Base-by-base conservation (phyloP, 2,329 filamentous ascomycete genomes). In the Tolypocladium tundrense region DNA sequence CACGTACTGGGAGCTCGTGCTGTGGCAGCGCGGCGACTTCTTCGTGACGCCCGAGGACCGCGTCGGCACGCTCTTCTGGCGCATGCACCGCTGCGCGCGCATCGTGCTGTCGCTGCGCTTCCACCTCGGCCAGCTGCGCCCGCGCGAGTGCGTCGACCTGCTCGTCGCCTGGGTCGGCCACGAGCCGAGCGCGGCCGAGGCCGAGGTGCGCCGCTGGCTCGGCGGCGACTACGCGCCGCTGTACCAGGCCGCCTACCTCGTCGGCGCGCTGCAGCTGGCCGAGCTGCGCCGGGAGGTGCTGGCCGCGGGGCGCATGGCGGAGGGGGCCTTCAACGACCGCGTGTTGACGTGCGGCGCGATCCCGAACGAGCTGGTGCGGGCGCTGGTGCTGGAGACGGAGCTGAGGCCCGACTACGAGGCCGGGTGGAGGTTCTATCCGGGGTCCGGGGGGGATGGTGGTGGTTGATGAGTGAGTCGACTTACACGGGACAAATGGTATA, bases 31-130 rank as follows among this genome's bases (percentile, higher is more conserved):
- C 35, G 74, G 74, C 37, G 75, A 77, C 61, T 85, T 83, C 63
- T 75, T 78, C 58, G 69, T 71, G 4, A 72, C 73, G 0, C 73
- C 81, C 0, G 77, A 81, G 59, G 79, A 84, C 60, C 73, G 74
- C 43, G 74, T 85, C 27, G 82, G 82, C 0, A 80, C 83, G 61
- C 68, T 86, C 9, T 85, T 84, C 66, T 85, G 82, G 82, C 75
- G 81, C 16, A 83, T 85, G 77, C 82, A 86, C 65, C 79, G 83
- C 35, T 84, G 82, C 62, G 78, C 79, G 7, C 77, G 83, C 42
- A 84, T 84, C 62, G 69, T 81, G 14, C 85, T 85, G 67, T 82
- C 79, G 0, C 66, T 85, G 1, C 77, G 76, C 43, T 85, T 84
- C 59, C 82, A 85, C 63, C 73, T 85, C 1, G 80, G 80, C 1